A percentile compares a stretch with the other conserved stretches of the same genome.
Evolutionary conservation across 2,329 filamentous ascomycete species (phyloP).

Genomic region (Botryosphaeria agaves): DNA sequence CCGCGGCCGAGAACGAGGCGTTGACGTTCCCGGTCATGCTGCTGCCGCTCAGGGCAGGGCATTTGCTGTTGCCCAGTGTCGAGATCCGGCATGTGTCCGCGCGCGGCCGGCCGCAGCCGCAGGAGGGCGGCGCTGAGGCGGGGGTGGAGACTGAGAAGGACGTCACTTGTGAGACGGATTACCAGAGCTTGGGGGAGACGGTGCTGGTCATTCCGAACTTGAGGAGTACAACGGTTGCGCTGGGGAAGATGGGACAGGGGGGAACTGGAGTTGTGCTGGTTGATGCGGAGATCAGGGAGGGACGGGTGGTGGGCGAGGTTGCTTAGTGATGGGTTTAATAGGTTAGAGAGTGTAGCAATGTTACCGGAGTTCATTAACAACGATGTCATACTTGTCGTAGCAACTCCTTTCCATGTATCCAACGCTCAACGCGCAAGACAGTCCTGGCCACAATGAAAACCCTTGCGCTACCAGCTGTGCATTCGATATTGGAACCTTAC

Average conservation of each 20-base stretch:
- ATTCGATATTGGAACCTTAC: no score
- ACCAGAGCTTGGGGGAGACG: constrained; percentile 58
- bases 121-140: constrained; percentile 6
- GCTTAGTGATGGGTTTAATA: no score
- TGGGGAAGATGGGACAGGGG: background rate
- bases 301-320: no score
- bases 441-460: no score
- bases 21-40: constrained; percentile 50
- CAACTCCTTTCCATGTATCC: no score
- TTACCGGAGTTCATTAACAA: no score
- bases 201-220: constrained; percentile 59
- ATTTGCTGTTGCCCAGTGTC: constrained; percentile 58
- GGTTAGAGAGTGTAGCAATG: no score
- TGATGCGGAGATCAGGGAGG: no score
- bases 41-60: constrained; percentile 63
- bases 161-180: constrained; percentile 59
- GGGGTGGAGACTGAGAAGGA: constrained; percentile 9
- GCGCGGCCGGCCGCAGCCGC: constrained; percentile 13
- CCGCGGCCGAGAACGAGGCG: constrained; percentile 29
- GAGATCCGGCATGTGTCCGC: constrained; percentile 51
- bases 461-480: no score
- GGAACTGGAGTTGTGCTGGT: background rate
- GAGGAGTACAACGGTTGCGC: constrained; percentile 46
- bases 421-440: no score
- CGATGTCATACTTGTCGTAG: no score